Conservation (phyloP, 2,329 filamentous ascomycete genomes). For the Paraphaeosphaeria sporulosa region DNA sequence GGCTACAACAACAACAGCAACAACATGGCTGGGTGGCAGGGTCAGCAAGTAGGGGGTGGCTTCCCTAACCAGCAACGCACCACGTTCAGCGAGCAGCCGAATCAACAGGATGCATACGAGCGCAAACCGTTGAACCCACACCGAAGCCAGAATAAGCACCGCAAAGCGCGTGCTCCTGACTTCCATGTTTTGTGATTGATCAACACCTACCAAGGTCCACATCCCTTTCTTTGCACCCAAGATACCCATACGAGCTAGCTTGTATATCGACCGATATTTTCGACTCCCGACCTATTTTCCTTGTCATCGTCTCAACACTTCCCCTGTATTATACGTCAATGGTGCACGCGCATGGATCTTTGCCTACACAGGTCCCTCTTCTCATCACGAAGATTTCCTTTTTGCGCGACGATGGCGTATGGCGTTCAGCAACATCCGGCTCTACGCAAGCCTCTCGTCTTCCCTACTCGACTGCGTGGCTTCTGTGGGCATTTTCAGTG, state of each 20-base stretch:
- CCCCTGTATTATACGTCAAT: constrained; percentile 1
- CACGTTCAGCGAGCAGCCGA: constrained; percentile 62
- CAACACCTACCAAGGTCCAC: neutral
- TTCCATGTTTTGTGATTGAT: constrained; percentile 73
- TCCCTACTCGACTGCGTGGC: neutral
- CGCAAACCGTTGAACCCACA: constrained; percentile 95
- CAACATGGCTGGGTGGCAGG: constrained; percentile 22
- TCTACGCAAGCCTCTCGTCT: neutral
- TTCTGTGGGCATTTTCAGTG: neutral
- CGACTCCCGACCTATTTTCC: neutral
- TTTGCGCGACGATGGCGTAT: constrained; percentile 1
- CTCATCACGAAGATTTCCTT: neutral
- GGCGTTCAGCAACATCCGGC: neutral
- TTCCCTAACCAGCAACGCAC: constrained; percentile 68
- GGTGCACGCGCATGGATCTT: neutral
- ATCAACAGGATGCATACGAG: constrained; percentile 89
- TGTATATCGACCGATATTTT: neutral
- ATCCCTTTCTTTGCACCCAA: neutral
- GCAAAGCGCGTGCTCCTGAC: constrained; percentile 84
- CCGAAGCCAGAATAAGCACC: constrained; percentile 82
- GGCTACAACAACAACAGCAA: constrained; percentile 14
- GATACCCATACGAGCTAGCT: neutral
- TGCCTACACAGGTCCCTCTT: neutral
- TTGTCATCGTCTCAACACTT: neutral
- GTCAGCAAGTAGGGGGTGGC: constrained; percentile 33